A percentile compares a stretch with the other conserved stretches of the same genome.
These are phyloP conservation scores for Leccinum subgranulosum DNA, from an alignment of 768 basidiomycete genomes.

Conservation along the genomic window DNA sequence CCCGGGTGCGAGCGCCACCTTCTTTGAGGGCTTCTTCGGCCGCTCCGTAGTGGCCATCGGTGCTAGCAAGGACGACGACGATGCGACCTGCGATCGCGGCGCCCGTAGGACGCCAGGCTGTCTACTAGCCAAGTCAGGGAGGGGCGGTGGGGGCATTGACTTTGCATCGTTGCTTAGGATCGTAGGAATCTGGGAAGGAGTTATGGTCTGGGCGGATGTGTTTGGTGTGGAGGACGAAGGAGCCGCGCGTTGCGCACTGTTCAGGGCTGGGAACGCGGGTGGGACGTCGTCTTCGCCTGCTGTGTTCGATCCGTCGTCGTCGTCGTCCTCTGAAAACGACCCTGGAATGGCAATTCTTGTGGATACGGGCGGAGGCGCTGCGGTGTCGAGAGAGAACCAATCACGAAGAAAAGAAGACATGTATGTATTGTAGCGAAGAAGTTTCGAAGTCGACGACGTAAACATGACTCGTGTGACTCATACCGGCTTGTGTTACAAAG, in stretches of 20 bases:
- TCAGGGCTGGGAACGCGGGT: constrained; percentile 70
- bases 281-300: constrained; percentile 54
- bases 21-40: constrained; percentile 60
- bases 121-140: constrained; percentile 38
- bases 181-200: constrained; percentile 11
- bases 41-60: constrained; percentile 63
- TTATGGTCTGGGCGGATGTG: neutral
- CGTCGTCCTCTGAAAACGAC: constrained; percentile 32
- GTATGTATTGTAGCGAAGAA: neutral
- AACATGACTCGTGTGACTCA: too few species aligned
- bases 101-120: constrained; percentile 31
- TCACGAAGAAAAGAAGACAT: constrained; percentile 52
- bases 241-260: constrained; percentile 65
- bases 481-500: too few species aligned
- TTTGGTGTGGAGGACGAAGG: constrained; percentile 13
- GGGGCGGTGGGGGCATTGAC: constrained; percentile 52
- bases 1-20: constrained; percentile 89
- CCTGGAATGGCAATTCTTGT: constrained; percentile 17
- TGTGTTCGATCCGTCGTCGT: constrained; percentile 38
- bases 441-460: too few species aligned
- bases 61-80: constrained; percentile 49
- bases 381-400: constrained; percentile 46
- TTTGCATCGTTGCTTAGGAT: constrained; percentile 43
- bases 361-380: constrained; percentile 10
- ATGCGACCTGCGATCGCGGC: constrained; percentile 21